Conservation (phyloP, 2,329 filamentous ascomycete species). For the Mycosphaerella sp. region DNA sequence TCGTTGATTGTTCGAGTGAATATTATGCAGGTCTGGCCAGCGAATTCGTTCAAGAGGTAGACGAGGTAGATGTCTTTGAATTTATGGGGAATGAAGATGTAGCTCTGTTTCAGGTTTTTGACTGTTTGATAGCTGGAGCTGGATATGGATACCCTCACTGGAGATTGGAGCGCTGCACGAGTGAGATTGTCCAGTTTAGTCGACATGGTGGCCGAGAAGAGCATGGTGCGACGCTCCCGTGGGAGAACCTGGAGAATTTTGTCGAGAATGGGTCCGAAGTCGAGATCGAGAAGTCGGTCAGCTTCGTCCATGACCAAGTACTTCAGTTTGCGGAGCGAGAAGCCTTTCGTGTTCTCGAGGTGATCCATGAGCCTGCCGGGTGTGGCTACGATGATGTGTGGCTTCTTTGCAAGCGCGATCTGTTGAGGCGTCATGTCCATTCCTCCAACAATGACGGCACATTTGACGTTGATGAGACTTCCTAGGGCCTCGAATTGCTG, state of each 20-base stretch:
- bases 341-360: slow-evolving; percentile 93
- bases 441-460: slow-evolving; percentile 74
- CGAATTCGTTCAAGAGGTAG: slow-evolving; percentile 76
- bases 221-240: slow-evolving; percentile 67
- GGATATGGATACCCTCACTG: slow-evolving; percentile 74
- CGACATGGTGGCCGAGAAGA: slow-evolving; percentile 92
- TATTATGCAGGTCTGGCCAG: slow-evolving; percentile 79
- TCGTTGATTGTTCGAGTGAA: slow-evolving; percentile 92
- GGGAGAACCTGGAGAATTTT: slow-evolving; percentile 89
- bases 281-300: slow-evolving; percentile 83
- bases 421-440: slow-evolving; percentile 92
- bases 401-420: slow-evolving; percentile 90
- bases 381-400: slow-evolving; percentile 88
- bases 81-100: slow-evolving; percentile 77
- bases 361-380: slow-evolving; percentile 87
- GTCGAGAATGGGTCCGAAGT: slow-evolving; percentile 87
- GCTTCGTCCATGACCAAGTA: slow-evolving; percentile 96
- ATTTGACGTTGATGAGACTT: slow-evolving; percentile 78
- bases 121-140: slow-evolving; percentile 86
- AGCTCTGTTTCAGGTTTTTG: slow-evolving; percentile 77
- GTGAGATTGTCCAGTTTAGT: slow-evolving; percentile 91
- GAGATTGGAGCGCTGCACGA: slow-evolving; percentile 78
- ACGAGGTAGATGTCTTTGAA: slow-evolving; percentile 89
- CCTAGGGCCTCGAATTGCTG: slow-evolving; percentile 83
- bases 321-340: slow-evolving; percentile 73